Percentiles rank a stretch among this genome's conserved stretches.
These are phyloP conservation scores for Gloeophyllum trabeum DNA, from an alignment of 768 basidiomycete genomes.

Conservation along the genomic window DNA sequence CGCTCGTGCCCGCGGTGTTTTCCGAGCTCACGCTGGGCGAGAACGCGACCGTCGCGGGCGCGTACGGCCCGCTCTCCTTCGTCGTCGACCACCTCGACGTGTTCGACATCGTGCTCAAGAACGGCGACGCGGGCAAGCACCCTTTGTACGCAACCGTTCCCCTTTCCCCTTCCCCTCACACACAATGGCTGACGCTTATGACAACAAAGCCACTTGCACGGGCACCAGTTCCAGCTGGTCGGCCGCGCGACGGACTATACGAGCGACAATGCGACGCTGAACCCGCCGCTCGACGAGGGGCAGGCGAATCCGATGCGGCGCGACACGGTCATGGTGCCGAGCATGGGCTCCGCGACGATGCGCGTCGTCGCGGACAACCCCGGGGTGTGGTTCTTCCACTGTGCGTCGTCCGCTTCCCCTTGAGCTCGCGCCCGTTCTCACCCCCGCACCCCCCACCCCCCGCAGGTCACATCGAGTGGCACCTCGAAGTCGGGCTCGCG, in stretches of 20 bases:
- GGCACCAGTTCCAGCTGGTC: conserved; percentile 80
- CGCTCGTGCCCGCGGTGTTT: conserved; percentile 67
- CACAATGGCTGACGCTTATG: background rate
- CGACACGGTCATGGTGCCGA: conserved; percentile 76
- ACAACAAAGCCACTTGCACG: conserved; percentile 70
- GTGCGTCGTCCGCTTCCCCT: conserved; percentile 25
- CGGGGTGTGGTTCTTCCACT: conserved; percentile 82
- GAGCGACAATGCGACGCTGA: conserved; percentile 62
- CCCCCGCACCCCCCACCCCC: no score
- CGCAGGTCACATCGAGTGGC: conserved; percentile 82
- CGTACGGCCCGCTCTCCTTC: conserved; percentile 77
- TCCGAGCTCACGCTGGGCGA: conserved; percentile 66
- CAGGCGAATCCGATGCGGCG: conserved; percentile 86
- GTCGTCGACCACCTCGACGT: conserved; percentile 67
- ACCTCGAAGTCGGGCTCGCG: conserved; percentile 76
- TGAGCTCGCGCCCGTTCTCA: no score
- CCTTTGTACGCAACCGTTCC: conserved; percentile 57
- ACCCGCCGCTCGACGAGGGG: conserved; percentile 70
- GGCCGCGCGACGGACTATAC: conserved; percentile 59
- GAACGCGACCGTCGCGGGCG: conserved; percentile 50
- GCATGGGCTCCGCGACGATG: conserved; percentile 56
- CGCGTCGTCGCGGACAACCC: conserved; percentile 87
- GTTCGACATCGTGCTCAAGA: conserved; percentile 68
- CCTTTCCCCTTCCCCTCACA: conserved; percentile 4
- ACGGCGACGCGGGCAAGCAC: conserved; percentile 64